phyloP scores from a whole-genome alignment of 2,329 filamentous ascomycete genomes.

The Penicillium psychrosexuale region DNA sequence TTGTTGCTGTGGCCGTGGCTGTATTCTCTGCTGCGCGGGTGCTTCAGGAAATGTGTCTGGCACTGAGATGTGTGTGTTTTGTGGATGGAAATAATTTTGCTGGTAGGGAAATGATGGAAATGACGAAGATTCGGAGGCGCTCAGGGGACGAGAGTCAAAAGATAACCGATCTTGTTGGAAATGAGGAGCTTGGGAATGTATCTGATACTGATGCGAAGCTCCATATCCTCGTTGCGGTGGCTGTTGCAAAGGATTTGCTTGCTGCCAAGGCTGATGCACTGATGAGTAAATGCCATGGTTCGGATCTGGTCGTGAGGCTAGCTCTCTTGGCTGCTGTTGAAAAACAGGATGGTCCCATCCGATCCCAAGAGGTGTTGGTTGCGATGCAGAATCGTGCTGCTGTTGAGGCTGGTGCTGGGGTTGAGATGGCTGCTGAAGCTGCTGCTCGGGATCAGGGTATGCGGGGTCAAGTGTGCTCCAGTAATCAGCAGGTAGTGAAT shows the following conservation, averaged over 20 bases:
- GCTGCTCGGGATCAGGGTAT: conserved; percentile 27
- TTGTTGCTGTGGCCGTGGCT: conserved; percentile 17
- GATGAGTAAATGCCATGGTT: conserved; percentile 34
- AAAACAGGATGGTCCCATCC: conserved; percentile 40
- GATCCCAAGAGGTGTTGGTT: conserved; percentile 33
- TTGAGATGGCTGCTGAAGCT: conserved; percentile 28
- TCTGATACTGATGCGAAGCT: conserved; percentile 29
- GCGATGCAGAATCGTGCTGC: conserved; percentile 17
- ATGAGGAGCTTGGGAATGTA: conserved; percentile 26
- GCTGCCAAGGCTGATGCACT: conserved; percentile 34
- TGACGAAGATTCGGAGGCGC: conserved; percentile 29
- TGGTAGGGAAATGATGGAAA: conserved; percentile 35
- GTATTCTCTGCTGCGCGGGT: conserved; percentile 16
- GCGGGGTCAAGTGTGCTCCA: conserved; percentile 38
- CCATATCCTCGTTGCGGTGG: conserved; percentile 29
- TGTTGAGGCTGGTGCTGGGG: conserved; percentile 24
- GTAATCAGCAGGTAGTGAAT: conserved; percentile 34
- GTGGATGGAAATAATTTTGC: conserved; percentile 30
- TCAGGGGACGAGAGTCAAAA: conserved; percentile 30
- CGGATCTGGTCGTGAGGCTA: conserved; percentile 25
- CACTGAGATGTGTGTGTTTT: conserved; percentile 25
- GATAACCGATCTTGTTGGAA: conserved; percentile 32
- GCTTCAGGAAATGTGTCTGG: conserved; percentile 30
- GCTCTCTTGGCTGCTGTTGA: conserved; percentile 28
- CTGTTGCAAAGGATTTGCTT: conserved; percentile 29